Evolutionary conservation across 2,329 filamentous ascomycete species (phyloP).

Genomic region (Talaromyces islandicus): DNA sequence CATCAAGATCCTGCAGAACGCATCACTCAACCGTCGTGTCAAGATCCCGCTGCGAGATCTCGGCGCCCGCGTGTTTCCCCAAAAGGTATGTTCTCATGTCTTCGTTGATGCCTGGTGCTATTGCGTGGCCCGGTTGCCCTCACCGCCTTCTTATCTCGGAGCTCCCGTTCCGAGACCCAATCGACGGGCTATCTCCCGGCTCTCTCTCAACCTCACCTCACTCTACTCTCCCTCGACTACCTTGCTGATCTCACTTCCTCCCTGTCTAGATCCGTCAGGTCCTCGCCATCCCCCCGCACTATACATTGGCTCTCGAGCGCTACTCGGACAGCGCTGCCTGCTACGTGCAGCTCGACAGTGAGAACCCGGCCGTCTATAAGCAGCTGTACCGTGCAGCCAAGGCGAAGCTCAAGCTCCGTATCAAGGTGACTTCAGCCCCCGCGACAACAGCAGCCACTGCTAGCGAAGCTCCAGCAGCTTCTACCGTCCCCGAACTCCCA

Average conservation of each 20-base stretch:
- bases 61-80: slow-evolving; percentile 64
- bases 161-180: slow-evolving; percentile 22
- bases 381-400: slow-evolving; percentile 95
- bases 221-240: background rate
- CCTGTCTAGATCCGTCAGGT: slow-evolving; percentile 63
- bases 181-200: background rate
- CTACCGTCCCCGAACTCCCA: slow-evolving; percentile 9
- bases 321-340: slow-evolving; percentile 87
- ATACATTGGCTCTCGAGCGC: slow-evolving; percentile 70
- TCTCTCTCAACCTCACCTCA: background rate
- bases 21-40: slow-evolving; percentile 65
- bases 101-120: background rate
- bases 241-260: slow-evolving; percentile 2
- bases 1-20: slow-evolving; percentile 76
- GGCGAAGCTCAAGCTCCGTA: slow-evolving; percentile 94
- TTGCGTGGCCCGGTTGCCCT: background rate
- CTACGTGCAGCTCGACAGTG: slow-evolving; percentile 72
- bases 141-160: slow-evolving; percentile 16
- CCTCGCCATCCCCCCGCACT: slow-evolving; percentile 58
- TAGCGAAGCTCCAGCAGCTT: background rate
- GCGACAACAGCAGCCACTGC: slow-evolving; percentile 8
- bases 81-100: slow-evolving; percentile 67
- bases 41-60: slow-evolving; percentile 88
- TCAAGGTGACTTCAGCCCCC: slow-evolving; percentile 57
- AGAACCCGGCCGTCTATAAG: slow-evolving; percentile 83